These are phyloP conservation scores for Combretum micranthum DNA, from an alignment of 345 rosid genomes.

Conservation along the genomic window DNA sequence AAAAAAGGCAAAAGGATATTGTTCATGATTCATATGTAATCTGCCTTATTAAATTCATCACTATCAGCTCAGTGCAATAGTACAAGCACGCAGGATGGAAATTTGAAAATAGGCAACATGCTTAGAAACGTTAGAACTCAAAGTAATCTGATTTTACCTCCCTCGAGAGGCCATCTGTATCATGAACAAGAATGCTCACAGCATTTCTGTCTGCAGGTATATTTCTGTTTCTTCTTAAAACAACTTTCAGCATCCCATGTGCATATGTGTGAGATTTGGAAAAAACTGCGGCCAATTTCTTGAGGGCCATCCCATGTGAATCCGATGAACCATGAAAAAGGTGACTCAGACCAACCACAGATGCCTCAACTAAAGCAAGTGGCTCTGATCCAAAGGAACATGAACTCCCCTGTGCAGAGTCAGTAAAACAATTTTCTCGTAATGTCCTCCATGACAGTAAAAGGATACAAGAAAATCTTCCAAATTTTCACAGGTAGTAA, in stretches of 20 bases:
- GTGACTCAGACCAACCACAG: slow-evolving; percentile 83
- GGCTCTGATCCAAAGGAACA: slow-evolving; percentile 24
- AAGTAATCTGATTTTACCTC: slow-evolving; percentile 35
- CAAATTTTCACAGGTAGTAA: no score
- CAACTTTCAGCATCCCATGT: slow-evolving; percentile 54
- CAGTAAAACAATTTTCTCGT: background rate
- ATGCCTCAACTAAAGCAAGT: slow-evolving; percentile 66
- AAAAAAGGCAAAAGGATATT: no score
- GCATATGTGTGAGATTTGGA: slow-evolving; percentile 41
- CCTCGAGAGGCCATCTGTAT: slow-evolving; percentile 45
- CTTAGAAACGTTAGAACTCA: background rate
- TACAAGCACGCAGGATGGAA: no score
- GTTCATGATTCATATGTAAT: no score
- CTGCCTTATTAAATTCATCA: no score
- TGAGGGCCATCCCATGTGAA: slow-evolving; percentile 54
- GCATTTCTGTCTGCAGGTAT: slow-evolving; percentile 71
- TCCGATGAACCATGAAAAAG: slow-evolving; percentile 57
- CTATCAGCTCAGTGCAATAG: no score
- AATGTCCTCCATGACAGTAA: background rate
- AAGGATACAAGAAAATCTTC: background rate
- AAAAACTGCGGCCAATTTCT: slow-evolving; percentile 60
- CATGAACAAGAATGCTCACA: slow-evolving; percentile 61
- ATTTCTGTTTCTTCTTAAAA: slow-evolving; percentile 71
- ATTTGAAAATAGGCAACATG: background rate
- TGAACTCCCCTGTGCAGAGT: slow-evolving; percentile 19